Conservation (phyloP, 2,329 filamentous ascomycete species). For the Colletotrichum truncatum region DNA sequence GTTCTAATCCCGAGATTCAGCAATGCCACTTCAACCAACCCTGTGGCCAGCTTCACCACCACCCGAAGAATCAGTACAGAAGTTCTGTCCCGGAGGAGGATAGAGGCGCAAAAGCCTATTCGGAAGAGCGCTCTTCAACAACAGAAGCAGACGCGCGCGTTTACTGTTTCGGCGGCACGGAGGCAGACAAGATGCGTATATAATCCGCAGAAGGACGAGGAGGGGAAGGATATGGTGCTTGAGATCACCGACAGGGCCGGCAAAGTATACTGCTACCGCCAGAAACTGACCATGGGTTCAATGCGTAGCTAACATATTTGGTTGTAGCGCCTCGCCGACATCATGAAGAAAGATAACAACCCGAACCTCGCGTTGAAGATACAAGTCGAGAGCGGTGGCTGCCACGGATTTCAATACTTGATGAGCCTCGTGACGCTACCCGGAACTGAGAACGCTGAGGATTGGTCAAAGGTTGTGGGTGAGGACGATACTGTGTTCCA, state of each 20-base stretch:
- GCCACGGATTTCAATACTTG: conserved; percentile 97
- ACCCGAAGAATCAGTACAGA: not conserved
- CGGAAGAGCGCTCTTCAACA: not conserved
- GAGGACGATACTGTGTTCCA: conserved; percentile 92
- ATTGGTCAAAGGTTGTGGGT: conserved; percentile 49
- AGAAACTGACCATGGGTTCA: not conserved
- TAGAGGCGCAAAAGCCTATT: not conserved
- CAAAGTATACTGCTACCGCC: conserved; percentile 72
- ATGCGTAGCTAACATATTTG: conserved; percentile 2
- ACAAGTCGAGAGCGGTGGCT: conserved; percentile 91
- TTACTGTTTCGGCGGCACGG: conserved; percentile 47
- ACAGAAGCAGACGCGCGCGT: conserved; percentile 35
- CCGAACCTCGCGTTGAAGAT: conserved; percentile 89
- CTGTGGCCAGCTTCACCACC: not conserved
- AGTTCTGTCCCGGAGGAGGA: not conserved
- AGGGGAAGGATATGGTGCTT: conserved; percentile 84
- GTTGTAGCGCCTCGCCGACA: conserved; percentile 76
- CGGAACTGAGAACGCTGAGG: conserved; percentile 38
- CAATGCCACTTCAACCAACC: conserved; percentile 16
- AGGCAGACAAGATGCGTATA: conserved; percentile 59
- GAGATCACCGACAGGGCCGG: conserved; percentile 87
- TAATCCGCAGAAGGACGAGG: conserved; percentile 83
- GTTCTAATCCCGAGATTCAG: conserved; percentile 40
- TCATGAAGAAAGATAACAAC: conserved; percentile 77
- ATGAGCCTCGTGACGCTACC: conserved; percentile 83